phyloP scores from a whole-genome alignment of 495 filamentous ascomycete species.

The Articulospora tetracladia region DNA sequence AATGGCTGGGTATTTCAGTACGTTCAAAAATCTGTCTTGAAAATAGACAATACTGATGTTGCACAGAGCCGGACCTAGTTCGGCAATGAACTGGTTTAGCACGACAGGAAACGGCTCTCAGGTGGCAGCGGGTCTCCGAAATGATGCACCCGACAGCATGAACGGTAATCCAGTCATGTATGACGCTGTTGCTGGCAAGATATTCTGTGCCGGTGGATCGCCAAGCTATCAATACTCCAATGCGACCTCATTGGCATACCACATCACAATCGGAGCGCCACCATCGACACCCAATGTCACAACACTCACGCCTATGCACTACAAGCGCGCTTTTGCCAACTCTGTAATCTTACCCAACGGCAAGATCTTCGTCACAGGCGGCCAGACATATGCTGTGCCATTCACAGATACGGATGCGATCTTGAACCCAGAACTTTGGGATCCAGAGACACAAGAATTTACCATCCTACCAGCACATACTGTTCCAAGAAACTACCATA shows the following conservation, averaged over 20 bases:
- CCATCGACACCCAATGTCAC: conserved; percentile 25
- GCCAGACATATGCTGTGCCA: conserved; percentile 39
- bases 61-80: conserved; percentile 51
- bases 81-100: conserved; percentile 55
- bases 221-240: conserved; percentile 37
- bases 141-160: conserved; percentile 47
- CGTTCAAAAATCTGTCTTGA: neutral
- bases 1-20: conserved; percentile 39
- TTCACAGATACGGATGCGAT: conserved; percentile 47
- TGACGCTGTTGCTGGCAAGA: conserved; percentile 51
- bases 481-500: conserved; percentile 54
- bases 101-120: conserved; percentile 37
- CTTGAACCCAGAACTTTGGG: conserved; percentile 46
- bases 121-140: conserved; percentile 31
- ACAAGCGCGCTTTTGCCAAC: conserved; percentile 47
- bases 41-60: neutral
- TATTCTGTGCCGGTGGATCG: conserved; percentile 49
- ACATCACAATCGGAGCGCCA: conserved; percentile 43
- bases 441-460: conserved; percentile 39
- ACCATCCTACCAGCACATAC: conserved; percentile 35
- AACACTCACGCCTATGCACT: conserved; percentile 38
- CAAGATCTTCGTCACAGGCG: conserved; percentile 51
- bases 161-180: conserved; percentile 52
- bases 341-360: conserved; percentile 54
- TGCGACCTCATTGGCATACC: conserved; percentile 39